Evolutionary conservation across 2,329 filamentous ascomycete species (phyloP).

Genomic region (Thelonectria olida): DNA sequence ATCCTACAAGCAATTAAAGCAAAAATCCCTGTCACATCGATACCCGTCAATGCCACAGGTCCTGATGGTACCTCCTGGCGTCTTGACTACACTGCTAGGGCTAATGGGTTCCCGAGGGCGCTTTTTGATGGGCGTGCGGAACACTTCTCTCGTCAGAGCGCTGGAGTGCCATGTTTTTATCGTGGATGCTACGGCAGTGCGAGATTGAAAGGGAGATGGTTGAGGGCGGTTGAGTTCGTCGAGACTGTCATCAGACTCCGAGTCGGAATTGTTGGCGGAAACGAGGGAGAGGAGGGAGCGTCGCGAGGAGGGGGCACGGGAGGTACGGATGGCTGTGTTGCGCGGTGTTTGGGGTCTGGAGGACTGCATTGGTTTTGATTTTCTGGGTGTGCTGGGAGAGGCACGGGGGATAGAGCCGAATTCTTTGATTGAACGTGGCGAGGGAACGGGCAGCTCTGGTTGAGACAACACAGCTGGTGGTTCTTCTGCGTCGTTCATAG

Average conservation of each 20-base stretch:
- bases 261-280: constrained; percentile 53
- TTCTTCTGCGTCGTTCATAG: background rate
- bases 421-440: constrained; percentile 17
- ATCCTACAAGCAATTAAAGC: constrained; percentile 62
- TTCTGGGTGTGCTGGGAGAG: constrained; percentile 1
- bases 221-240: constrained; percentile 41
- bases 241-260: constrained; percentile 51
- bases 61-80: constrained; percentile 59
- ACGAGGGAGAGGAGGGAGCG: constrained; percentile 55
- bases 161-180: constrained; percentile 42
- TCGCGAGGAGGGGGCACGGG: constrained; percentile 42
- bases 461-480: background rate
- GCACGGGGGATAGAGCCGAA: background rate
- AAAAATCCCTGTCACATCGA: constrained; percentile 66
- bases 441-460: background rate
- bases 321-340: constrained; percentile 36
- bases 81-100: constrained; percentile 45
- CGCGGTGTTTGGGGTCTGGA: constrained; percentile 41
- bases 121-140: constrained; percentile 40
- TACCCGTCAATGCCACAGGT: constrained; percentile 66
- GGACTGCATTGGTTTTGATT: constrained; percentile 14
- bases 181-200: constrained; percentile 24
- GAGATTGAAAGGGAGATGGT: constrained; percentile 27
- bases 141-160: constrained; percentile 41
- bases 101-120: constrained; percentile 30